Base-by-base conservation (phyloP, 495 filamentous ascomycete species). In the Podospora sp. region DNA sequence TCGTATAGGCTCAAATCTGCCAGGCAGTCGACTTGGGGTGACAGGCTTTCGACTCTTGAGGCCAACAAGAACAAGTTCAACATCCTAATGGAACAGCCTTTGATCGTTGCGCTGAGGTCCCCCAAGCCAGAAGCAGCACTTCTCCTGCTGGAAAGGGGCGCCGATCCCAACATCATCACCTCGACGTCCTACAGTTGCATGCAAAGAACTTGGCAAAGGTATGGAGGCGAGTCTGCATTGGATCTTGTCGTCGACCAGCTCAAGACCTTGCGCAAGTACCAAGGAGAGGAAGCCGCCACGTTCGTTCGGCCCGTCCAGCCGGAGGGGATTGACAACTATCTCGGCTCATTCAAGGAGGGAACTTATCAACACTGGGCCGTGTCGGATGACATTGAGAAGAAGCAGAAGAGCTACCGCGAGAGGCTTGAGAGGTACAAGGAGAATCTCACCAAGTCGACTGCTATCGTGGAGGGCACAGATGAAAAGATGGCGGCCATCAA, bases 81-180 rank as follows among this genome's bases (percentile, higher is more conserved):
- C 0, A 21, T 70, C 9, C 62, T 63, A 16, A 62, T 80, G 0
- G 74, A 81, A 25, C 90, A 92, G 71, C 90, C 90, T 0, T 75
- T 92, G 35, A 71, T 91, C 2, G 58, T 82, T 6, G 90, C 90
- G 0, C 77, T 89, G 3, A 62, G 76, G 1, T 81, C 79, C 6
- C 70, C 84, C 11, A 71, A 86, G 40, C 86, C 86, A 0, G 69
- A 79, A 2, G 56, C 85, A 14, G 88, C 85, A 6, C 65, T 87
- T 4, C 80, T 85, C 22, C 77, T 94, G 5, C 71, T 93, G 0
- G 74, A 80, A 27, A 80, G 76, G 29, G 90, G 90, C 14, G 88
- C 78, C 0, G 83, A 90, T 73, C 81, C 84, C 0, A 88, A 87
- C 62, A 75, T 82, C 0, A 60, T 88, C 3, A 75, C 81, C 0